Conservation (phyloP, 345 rosid genomes). For the Murraya koenigii region DNA sequence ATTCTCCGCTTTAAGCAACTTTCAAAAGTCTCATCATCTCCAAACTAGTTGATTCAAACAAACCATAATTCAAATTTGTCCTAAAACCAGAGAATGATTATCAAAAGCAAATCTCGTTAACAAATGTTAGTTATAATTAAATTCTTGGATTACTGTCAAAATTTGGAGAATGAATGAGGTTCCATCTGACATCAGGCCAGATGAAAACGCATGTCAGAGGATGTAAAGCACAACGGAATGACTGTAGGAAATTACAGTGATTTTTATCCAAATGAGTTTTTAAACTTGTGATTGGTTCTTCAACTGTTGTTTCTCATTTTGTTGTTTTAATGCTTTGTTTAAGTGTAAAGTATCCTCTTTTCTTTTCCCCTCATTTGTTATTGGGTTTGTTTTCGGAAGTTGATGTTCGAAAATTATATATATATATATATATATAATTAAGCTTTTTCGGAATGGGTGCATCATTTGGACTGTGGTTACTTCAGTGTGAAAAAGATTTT, state of each 20-base stretch:
- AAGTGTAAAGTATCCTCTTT: too few relatives aligned
- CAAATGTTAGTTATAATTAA: background rate
- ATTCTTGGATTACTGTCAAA: constrained; percentile 27
- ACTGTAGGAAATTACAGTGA: constrained; percentile 57
- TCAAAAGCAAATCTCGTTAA: constrained; percentile 14
- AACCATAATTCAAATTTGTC: background rate
- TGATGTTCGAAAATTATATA: too few relatives aligned
- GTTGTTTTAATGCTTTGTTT: too few relatives aligned
- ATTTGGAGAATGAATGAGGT: constrained; percentile 49
- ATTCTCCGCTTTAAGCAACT: background rate
- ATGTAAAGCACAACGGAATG: constrained; percentile 57
- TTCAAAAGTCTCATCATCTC: background rate
- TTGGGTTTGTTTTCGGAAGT: too few relatives aligned
- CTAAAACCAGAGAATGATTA: constrained; percentile 10
- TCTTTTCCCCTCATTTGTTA: too few relatives aligned
- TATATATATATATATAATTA: too few relatives aligned
- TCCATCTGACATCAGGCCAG: constrained; percentile 56
- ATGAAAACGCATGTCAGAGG: constrained; percentile 82
- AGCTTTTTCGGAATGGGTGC: too few relatives aligned
- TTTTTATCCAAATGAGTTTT: constrained; percentile 54
- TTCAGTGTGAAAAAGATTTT: too few relatives aligned
- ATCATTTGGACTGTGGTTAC: too few relatives aligned
- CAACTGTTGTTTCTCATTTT: too few relatives aligned
- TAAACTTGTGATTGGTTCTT: constrained; percentile 29
- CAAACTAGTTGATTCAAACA: background rate